These are phyloP conservation scores for Austropuccinia psidii DNA, from an alignment of 1,284 basidiomycete genomes.

Conservation along the genomic window DNA sequence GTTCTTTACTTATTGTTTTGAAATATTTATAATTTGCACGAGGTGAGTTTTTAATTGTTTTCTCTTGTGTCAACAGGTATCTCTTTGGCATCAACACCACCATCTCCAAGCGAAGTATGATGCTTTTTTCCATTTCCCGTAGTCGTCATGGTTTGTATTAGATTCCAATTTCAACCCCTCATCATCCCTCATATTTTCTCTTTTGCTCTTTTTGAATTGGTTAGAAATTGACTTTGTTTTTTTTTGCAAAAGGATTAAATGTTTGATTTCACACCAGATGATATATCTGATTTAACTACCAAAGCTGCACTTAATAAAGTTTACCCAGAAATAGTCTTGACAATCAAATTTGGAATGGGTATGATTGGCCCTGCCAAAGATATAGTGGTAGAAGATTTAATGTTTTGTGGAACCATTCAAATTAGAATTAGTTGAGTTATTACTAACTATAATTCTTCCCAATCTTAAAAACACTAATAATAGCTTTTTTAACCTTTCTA, in stretches of 20 bases:
- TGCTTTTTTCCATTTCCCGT: too few relatives aligned
- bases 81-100: too few relatives aligned
- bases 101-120: too few relatives aligned
- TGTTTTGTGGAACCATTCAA: conserved; percentile 70
- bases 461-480: conserved; percentile 22
- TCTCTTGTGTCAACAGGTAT: too few relatives aligned
- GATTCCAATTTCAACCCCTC: too few relatives aligned
- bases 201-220: too few relatives aligned
- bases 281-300: conserved; percentile 74
- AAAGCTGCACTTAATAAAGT: conserved; percentile 65
- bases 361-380: conserved; percentile 73
- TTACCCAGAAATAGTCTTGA: conserved; percentile 88
- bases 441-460: background rate
- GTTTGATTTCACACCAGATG: conserved; percentile 88
- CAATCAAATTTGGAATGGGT: conserved; percentile 74
- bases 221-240: too few relatives aligned
- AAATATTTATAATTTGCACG: too few relatives aligned
- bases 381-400: conserved; percentile 84
- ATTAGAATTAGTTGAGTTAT: conserved; percentile 38
- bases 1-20: too few relatives aligned
- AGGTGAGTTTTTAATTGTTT: too few relatives aligned
- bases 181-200: too few relatives aligned
- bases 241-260: conserved; percentile 99
- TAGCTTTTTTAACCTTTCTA: background rate
- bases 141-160: too few relatives aligned